A percentile compares a stretch with the other conserved stretches of the same genome.
Evolutionary conservation across 306 rosid species (phyloP).

Genomic region (Lathyrus oleraceus): DNA sequence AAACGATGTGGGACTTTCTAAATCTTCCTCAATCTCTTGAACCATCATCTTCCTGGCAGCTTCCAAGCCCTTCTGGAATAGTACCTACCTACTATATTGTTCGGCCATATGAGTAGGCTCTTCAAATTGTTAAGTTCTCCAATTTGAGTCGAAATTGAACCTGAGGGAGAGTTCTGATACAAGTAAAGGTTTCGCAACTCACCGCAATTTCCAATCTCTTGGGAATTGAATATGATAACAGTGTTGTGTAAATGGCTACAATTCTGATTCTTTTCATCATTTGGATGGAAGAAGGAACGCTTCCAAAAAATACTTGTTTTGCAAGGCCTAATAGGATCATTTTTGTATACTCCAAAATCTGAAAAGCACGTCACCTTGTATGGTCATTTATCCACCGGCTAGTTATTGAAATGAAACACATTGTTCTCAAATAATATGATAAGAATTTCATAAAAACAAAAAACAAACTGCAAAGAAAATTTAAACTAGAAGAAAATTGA

Average conservation of each 20-base stretch:
- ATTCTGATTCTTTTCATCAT: slow-evolving; percentile 62
- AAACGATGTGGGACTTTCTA: too few relatives aligned
- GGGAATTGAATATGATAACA: slow-evolving; percentile 75
- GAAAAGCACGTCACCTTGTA: too few relatives aligned
- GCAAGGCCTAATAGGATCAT: slow-evolving; percentile 83
- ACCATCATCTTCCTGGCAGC: slow-evolving; percentile 38
- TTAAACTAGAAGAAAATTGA: neutral
- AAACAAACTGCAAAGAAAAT: neutral
- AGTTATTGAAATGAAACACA: slow-evolving; percentile 1
- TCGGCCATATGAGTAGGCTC: slow-evolving; percentile 75
- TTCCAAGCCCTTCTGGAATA: slow-evolving; percentile 74
- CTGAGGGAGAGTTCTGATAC: slow-evolving; percentile 74
- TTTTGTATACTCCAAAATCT: too few relatives aligned
- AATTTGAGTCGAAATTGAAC: slow-evolving; percentile 60
- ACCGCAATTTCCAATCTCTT: slow-evolving; percentile 83
- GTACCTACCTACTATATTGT: slow-evolving; percentile 60
- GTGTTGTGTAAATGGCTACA: slow-evolving; percentile 72
- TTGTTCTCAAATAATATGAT: neutral
- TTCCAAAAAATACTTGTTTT: slow-evolving; percentile 80
- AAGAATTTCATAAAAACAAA: neutral
- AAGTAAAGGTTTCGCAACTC: slow-evolving; percentile 67
- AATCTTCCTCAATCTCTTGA: too few relatives aligned
- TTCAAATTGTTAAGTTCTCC: slow-evolving; percentile 65
- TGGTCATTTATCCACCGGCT: too few relatives aligned
- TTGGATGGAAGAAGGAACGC: slow-evolving; percentile 78